Evolutionary conservation across 495 filamentous ascomycete species (phyloP), one percentile per base, ranked within the genome.

Genomic region (Podospora conica): DNA sequence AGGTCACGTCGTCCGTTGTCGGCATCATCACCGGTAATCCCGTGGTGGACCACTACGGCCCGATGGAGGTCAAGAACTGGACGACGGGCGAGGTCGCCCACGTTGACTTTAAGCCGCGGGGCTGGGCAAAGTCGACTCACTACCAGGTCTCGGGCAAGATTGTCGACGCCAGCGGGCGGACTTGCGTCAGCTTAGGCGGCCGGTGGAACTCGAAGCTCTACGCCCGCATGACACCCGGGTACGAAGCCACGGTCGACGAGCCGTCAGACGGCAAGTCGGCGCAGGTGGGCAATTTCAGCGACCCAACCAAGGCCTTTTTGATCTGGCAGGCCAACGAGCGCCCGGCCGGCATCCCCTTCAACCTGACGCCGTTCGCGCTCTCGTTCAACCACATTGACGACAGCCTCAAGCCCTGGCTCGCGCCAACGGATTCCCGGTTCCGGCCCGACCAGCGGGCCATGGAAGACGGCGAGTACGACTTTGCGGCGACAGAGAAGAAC

Each of bases 201-300:
- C 88, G 92, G 40, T 98, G 95, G 95, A 98, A 97, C 76, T 93
- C 96, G 72, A 95, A 93, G 76, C 89, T 98, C 67, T 98, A 96
- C 77, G 96, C 95, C 10, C 90, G 96, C 31, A 83, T 93, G 60
- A 96, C 93, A 0, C 93, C 94, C 1, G 96, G 94, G 25, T 96
- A 90, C 74, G 92, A 97, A 70, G 90, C 87, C 7, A 77, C 84
- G 1, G 79, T 82, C 6, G 85, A 91, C 53, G 87, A 90, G 55
- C 80, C 84, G 2, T 76, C 78, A 20, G 74, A 78, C 31, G 72
- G 69, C 53, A 69, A 66, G 23, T 68, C 72, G 3, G 68, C 74
- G 55, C 73, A 77, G 60, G 73, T 69, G 15, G 80, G 80, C 57
- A 79, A 77, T 65, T 80, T 80, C 68, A 77, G 71, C 29, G 84